A percentile compares a stretch with the other conserved stretches of the same genome.
Conservation (phyloP, 352 stramenopile species). For the Phytophthora kernoviae region DNA sequence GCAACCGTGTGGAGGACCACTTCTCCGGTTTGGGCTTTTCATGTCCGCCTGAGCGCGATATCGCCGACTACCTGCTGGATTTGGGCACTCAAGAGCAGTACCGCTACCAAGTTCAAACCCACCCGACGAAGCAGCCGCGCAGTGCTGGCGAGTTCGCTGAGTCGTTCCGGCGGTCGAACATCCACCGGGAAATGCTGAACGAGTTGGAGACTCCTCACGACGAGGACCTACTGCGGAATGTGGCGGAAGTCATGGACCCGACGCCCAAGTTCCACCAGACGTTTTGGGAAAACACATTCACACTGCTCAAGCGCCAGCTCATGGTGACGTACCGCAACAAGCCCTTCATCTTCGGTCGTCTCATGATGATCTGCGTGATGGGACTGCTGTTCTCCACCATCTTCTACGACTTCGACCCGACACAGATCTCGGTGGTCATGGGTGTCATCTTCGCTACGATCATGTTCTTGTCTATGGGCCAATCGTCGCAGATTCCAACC, state of each 20-base stretch:
- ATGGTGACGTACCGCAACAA: conserved; percentile 52
- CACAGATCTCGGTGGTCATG: conserved; percentile 46
- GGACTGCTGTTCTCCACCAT: conserved; percentile 46
- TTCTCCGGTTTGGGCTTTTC: conserved; percentile 40
- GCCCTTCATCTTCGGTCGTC: conserved; percentile 23
- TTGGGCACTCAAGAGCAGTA: conserved; percentile 22
- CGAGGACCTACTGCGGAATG: conserved; percentile 6
- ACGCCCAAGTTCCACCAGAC: conserved; percentile 32
- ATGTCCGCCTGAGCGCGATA: conserved; percentile 23
- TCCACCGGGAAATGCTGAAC: conserved; percentile 33
- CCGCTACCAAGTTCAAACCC: conserved; percentile 4
- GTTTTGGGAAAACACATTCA: conserved; percentile 29
- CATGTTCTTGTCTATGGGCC: conserved; percentile 74
- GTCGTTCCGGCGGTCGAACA: conserved; percentile 39
- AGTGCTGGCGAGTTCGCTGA: conserved; percentile 26
- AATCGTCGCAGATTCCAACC: conserved; percentile 61
- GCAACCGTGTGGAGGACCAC: conserved; percentile 21
- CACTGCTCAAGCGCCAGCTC: conserved; percentile 50
- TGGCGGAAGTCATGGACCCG: conserved; percentile 2
- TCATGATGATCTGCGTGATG: conserved; percentile 60
- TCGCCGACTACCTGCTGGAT: conserved; percentile 20
- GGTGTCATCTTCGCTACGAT: conserved; percentile 71
- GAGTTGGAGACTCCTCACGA: conserved; percentile 24
- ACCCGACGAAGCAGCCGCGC: conserved; percentile 11
- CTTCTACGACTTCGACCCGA: conserved; percentile 43